Evolutionary conservation across 2,329 filamentous ascomycete genomes (phyloP).

Genomic region (Beauveria pseudobassiana): DNA sequence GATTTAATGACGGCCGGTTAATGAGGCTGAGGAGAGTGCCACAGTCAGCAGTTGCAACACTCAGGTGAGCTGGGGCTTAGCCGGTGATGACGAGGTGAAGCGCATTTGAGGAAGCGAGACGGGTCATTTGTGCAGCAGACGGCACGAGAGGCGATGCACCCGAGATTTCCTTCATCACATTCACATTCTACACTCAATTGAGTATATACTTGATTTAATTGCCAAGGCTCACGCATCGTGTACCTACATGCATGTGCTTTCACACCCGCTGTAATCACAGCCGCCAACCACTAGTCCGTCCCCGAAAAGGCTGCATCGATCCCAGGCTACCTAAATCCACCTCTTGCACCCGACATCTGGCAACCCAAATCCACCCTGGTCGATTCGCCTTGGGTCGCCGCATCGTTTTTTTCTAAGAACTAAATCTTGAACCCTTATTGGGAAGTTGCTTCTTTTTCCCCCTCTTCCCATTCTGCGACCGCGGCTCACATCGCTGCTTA

Average conservation of each 20-base stretch:
- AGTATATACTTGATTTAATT: neutral
- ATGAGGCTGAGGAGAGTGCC: neutral
- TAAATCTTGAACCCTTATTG: neutral
- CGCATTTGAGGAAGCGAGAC: neutral
- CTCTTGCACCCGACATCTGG: slow-evolving; percentile 4
- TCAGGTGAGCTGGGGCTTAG: neutral
- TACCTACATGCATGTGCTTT: too few species aligned
- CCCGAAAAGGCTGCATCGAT: slow-evolving; percentile 1
- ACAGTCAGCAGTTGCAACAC: neutral
- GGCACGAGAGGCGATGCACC: neutral
- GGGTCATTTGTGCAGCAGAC: neutral
- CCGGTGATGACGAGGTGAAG: neutral
- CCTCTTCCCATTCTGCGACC: neutral
- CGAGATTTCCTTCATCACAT: neutral
- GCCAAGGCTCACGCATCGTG: neutral
- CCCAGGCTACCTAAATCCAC: neutral
- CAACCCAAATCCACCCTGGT: slow-evolving; percentile 9
- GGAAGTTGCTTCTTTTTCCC: neutral
- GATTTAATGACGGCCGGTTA: neutral
- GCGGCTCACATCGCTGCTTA: too few species aligned
- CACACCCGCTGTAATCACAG: neutral
- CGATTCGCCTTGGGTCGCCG: slow-evolving; percentile 7
- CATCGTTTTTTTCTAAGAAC: neutral
- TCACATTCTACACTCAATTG: too few species aligned
- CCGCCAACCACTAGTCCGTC: neutral